Percentiles rank a stretch among this genome's conserved stretches.
phyloP scores from a whole-genome alignment of 352 stramenopile genomes.

The Phytopythium montanum region DNA sequence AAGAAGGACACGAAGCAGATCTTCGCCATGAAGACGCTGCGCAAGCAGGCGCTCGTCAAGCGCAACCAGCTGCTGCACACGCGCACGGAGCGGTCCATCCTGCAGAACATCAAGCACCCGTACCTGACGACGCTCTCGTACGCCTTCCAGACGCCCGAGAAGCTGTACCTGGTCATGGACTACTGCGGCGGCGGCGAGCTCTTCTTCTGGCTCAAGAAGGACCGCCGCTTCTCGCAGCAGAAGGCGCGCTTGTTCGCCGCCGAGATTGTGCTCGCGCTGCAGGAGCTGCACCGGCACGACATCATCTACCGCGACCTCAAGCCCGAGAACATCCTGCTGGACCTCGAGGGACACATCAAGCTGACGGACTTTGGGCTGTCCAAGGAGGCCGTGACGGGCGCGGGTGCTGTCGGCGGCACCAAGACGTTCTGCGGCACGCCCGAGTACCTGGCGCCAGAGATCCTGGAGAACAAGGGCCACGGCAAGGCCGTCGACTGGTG shows the following conservation, averaged over 20 bases:
- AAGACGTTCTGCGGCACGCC: conserved; percentile 93
- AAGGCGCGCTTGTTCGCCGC: conserved; percentile 91
- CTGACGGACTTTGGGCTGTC: conserved; percentile 95
- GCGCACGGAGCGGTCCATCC: conserved; percentile 91
- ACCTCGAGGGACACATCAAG: conserved; percentile 92
- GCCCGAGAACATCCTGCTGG: conserved; percentile 94
- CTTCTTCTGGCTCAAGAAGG: conserved; percentile 96
- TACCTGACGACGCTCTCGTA: conserved; percentile 88
- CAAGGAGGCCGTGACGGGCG: conserved; percentile 89
- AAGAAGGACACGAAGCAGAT: conserved; percentile 94
- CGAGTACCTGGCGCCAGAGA: conserved; percentile 95
- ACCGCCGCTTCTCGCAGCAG: conserved; percentile 91
- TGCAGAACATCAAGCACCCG: conserved; percentile 92
- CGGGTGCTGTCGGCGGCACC: conserved; percentile 70
- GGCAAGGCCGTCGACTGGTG: conserved; percentile 90
- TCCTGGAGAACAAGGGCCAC: conserved; percentile 93
- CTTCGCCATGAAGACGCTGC: conserved; percentile 95
- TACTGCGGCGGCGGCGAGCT: conserved; percentile 94
- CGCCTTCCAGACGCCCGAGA: conserved; percentile 89
- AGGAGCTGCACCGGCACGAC: conserved; percentile 91
- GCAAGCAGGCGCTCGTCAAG: conserved; percentile 92
- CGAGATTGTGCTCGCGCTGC: conserved; percentile 92
- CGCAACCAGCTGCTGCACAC: conserved; percentile 93
- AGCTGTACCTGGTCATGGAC: conserved; percentile 94
- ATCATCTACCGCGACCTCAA: conserved; percentile 98